phyloP scores from a whole-genome alignment of 306 rosid species.

The Geum urbanum region DNA sequence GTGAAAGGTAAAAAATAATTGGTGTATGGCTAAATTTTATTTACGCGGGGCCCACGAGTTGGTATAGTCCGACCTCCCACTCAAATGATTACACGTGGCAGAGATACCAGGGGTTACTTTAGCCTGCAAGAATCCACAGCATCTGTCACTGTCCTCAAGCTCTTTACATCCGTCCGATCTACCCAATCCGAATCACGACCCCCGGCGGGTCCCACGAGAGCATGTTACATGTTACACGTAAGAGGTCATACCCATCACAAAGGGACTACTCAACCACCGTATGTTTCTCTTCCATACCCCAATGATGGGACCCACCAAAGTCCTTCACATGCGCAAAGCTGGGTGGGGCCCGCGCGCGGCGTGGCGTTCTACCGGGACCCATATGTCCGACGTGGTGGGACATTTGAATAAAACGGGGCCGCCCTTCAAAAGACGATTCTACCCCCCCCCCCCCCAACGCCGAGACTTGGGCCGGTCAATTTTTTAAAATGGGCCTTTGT shows the following conservation, averaged over 20 bases:
- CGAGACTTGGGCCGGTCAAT: not conserved
- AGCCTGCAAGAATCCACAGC: not conserved
- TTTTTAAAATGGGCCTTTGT: not conserved
- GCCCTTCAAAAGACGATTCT: constrained; percentile 10
- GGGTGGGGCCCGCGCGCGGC: constrained; percentile 5
- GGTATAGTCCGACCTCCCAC: too few relatives aligned
- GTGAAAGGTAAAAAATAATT: too few relatives aligned
- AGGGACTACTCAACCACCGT: constrained; percentile 27
- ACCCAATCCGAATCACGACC: constrained; percentile 20
- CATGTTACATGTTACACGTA: constrained; percentile 30
- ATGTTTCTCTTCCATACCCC: not conserved
- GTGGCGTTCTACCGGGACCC: constrained; percentile 6
- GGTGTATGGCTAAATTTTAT: too few relatives aligned
- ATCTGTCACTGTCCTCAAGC: not conserved
- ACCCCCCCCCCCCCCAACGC: constrained; percentile 23
- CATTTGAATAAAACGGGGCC: not conserved
- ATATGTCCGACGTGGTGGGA: not conserved
- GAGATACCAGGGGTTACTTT: not conserved
- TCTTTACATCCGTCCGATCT: constrained; percentile 17
- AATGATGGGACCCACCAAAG: not conserved
- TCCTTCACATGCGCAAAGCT: not conserved
- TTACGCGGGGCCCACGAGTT: too few relatives aligned
- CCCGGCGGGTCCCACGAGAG: constrained; percentile 5
- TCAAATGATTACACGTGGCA: constrained; percentile 34
- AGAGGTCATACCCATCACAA: constrained; percentile 24